Evolutionary conservation across 306 rosid genomes (phyloP).

Genomic region (Inga oerstediana): DNA sequence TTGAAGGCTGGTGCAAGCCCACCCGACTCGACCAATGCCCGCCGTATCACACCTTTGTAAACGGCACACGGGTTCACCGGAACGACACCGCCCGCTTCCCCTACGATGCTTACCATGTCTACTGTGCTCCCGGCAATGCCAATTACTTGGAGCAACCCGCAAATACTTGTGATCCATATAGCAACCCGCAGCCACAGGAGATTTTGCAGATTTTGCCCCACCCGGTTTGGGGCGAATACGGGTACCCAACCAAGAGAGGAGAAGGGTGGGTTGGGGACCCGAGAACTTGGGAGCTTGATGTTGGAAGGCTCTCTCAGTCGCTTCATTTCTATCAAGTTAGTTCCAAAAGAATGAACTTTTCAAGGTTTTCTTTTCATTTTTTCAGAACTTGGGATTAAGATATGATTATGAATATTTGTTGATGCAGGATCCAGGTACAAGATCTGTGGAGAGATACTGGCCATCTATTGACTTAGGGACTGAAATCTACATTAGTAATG

Average conservation of each 20-base stretch:
- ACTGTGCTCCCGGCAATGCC: conserved; percentile 61
- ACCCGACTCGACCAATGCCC: conserved; percentile 45
- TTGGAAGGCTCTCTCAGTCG: conserved; percentile 64
- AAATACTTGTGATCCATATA: conserved; percentile 54
- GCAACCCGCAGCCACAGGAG: conserved; percentile 73
- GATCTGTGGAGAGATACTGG: conserved; percentile 36
- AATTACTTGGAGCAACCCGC: conserved; percentile 46
- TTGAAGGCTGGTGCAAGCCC: conserved; percentile 42
- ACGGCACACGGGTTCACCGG: conserved; percentile 53
- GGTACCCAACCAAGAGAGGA: conserved; percentile 61
- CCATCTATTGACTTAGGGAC: conserved; percentile 42
- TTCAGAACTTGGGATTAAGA: too few relatives aligned
- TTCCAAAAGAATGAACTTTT: not conserved
- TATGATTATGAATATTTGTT: not conserved
- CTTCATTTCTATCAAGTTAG: conserved; percentile 68
- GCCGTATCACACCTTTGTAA: conserved; percentile 60
- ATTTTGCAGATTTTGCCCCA: conserved; percentile 68
- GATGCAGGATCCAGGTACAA: conserved; percentile 40
- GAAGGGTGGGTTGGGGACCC: conserved; percentile 68
- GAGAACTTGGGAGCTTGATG: conserved; percentile 71
- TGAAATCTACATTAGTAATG: conserved; percentile 35
- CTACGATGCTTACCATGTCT: conserved; percentile 58
- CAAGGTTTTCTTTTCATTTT: not conserved
- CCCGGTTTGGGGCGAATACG: conserved; percentile 63
- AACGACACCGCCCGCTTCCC: conserved; percentile 48